A percentile compares a stretch with the other conserved stretches of the same genome.
These are phyloP conservation scores for Metschnikowia peoriensis DNA, from an alignment of 805 yeast species.

Conservation along the genomic window DNA sequence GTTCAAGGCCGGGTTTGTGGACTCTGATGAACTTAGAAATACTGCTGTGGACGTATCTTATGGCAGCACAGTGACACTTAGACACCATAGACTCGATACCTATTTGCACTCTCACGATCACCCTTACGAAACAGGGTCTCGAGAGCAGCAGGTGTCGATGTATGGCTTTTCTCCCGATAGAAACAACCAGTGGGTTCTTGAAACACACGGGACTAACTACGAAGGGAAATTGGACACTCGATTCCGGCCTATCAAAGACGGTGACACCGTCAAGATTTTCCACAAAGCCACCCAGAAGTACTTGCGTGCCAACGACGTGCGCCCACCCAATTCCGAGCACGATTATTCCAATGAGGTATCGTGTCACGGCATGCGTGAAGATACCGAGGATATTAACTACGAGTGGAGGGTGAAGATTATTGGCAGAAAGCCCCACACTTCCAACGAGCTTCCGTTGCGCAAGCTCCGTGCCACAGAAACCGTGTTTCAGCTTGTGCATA, in stretches of 20 bases:
- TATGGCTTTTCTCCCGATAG: constrained; percentile 56
- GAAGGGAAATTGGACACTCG: constrained; percentile 40
- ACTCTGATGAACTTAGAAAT: constrained; percentile 31
- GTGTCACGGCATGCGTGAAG: constrained; percentile 57
- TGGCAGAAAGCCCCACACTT: constrained; percentile 30
- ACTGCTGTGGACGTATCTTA: constrained; percentile 65
- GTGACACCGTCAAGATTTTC: constrained; percentile 60
- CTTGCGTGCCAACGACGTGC: constrained; percentile 64
- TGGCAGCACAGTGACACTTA: constrained; percentile 70
- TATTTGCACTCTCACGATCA: constrained; percentile 78
- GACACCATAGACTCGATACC: constrained; percentile 68
- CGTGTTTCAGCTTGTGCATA: constrained; percentile 67
- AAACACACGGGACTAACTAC: constrained; percentile 34
- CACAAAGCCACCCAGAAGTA: constrained; percentile 69
- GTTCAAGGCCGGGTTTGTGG: constrained; percentile 59
- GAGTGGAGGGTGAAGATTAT: constrained; percentile 61
- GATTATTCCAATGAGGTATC: constrained; percentile 87
- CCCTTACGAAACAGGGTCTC: constrained; percentile 61
- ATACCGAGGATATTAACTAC: constrained; percentile 66
- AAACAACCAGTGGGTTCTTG: constrained; percentile 76
- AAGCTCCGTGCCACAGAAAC: constrained; percentile 56
- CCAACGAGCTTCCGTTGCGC: constrained; percentile 34
- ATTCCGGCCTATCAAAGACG: constrained; percentile 45
- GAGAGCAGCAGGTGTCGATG: constrained; percentile 78
- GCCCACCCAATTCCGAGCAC: constrained; percentile 89